Evolutionary conservation across 495 filamentous ascomycete genomes (phyloP).

Genomic region (Venustampulla echinocandica): DNA sequence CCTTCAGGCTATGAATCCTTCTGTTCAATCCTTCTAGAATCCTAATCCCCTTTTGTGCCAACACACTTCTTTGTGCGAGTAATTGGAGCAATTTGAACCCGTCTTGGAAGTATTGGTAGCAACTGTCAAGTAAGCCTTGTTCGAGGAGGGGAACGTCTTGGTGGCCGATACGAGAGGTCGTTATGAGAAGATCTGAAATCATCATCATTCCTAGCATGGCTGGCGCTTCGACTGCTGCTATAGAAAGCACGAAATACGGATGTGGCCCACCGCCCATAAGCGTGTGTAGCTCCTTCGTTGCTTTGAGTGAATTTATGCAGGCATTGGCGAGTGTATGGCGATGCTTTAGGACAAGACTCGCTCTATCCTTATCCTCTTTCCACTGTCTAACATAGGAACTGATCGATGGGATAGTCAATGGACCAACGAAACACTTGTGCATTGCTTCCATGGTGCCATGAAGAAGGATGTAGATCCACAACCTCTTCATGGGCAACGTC

Average conservation of each 20-base stretch:
- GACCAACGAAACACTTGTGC: constrained; percentile 3
- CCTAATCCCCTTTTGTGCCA: constrained; percentile 1
- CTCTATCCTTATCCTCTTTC: background rate
- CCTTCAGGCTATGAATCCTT: no score
- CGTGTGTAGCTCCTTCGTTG: background rate
- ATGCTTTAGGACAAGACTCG: background rate
- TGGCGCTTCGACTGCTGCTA: background rate
- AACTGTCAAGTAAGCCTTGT: no score
- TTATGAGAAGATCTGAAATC: background rate
- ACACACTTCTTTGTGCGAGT: background rate
- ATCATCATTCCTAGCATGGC: background rate
- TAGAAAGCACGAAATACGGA: constrained; percentile 1
- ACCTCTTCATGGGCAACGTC: background rate
- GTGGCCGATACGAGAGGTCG: background rate
- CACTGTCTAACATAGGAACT: background rate
- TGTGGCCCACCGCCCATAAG: background rate
- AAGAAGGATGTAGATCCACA: background rate
- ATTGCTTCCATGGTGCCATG: constrained; percentile 1
- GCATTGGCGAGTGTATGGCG: background rate
- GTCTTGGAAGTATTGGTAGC: background rate
- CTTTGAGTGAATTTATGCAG: background rate
- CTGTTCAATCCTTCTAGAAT: no score
- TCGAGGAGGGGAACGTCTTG: background rate
- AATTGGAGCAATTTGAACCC: background rate
- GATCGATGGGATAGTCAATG: background rate